These are phyloP conservation scores for Endocalyx cinctus DNA, from an alignment of 2,329 filamentous ascomycete species.

Conservation along the genomic window DNA sequence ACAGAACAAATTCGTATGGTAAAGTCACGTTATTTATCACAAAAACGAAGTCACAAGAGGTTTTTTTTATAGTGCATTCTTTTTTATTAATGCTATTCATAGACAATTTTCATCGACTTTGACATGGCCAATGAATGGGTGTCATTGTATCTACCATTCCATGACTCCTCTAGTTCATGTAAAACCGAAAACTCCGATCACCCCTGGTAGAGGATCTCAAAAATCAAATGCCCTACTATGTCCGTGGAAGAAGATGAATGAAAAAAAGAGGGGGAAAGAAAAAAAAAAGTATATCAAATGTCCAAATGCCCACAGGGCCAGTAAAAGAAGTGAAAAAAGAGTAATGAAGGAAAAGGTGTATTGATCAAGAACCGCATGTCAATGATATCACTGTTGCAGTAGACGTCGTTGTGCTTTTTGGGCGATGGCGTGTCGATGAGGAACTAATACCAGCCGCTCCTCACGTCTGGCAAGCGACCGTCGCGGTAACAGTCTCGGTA, in stretches of 20 bases:
- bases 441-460: too few relatives aligned
- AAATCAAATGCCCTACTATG: slow-evolving; percentile 11
- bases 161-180: neutral
- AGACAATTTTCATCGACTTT: too few relatives aligned
- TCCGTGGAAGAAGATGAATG: slow-evolving; percentile 8
- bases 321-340: slow-evolving; percentile 22
- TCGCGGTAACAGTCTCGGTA: slow-evolving; percentile 23
- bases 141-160: too few relatives aligned
- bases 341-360: slow-evolving; percentile 1
- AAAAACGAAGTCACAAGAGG: too few relatives aligned
- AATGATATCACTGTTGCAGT: slow-evolving; percentile 10
- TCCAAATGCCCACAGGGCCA: slow-evolving; percentile 25
- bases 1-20: too few relatives aligned
- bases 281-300: slow-evolving; percentile 11
- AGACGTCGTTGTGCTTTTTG: slow-evolving; percentile 8
- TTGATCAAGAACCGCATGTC: slow-evolving; percentile 5
- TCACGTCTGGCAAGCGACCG: slow-evolving; percentile 19
- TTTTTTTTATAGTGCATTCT: too few relatives aligned
- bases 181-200: slow-evolving; percentile 13
- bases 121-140: too few relatives aligned
- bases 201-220: slow-evolving; percentile 7
- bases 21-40: too few relatives aligned
- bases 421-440: slow-evolving; percentile 7
- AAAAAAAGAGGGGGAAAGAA: too few relatives aligned
- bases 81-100: neutral